These are phyloP conservation scores for Lachnellula arida DNA, from an alignment of 2,329 filamentous ascomycete species.

Conservation along the genomic window DNA sequence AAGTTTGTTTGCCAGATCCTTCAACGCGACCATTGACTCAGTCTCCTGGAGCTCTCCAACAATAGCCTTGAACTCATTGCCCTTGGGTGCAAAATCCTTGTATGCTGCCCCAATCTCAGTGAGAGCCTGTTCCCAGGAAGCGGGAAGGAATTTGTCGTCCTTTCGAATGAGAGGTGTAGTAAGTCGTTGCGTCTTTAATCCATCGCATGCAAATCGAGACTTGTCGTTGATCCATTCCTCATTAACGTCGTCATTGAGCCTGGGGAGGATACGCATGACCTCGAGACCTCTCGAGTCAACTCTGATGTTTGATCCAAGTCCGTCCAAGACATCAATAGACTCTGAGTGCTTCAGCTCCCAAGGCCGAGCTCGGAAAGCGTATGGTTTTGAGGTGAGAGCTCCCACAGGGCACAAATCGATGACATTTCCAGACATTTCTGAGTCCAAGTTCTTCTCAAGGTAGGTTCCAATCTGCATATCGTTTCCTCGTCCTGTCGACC, in stretches of 20 bases:
- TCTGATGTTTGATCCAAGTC: slow-evolving; percentile 87
- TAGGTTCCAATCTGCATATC: slow-evolving; percentile 98
- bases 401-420: slow-evolving; percentile 98
- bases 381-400: slow-evolving; percentile 93
- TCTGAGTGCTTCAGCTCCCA: slow-evolving; percentile 98
- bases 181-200: slow-evolving; percentile 90
- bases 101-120: slow-evolving; percentile 80
- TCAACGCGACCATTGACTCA: slow-evolving; percentile 91
- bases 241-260: slow-evolving; percentile 96
- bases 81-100: slow-evolving; percentile 73
- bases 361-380: slow-evolving; percentile 91
- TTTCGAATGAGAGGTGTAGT: slow-evolving; percentile 87
- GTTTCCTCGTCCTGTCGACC: slow-evolving; percentile 91
- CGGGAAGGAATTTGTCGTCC: slow-evolving; percentile 86
- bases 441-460: slow-evolving; percentile 87
- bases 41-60: slow-evolving; percentile 88
- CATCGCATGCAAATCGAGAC: slow-evolving; percentile 92
- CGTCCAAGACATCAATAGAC: slow-evolving; percentile 91
- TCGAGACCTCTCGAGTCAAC: slow-evolving; percentile 90
- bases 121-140: slow-evolving; percentile 92
- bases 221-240: slow-evolving; percentile 99
- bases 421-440: slow-evolving; percentile 93
- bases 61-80: slow-evolving; percentile 93
- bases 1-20: slow-evolving; percentile 94
- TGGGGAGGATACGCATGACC: slow-evolving; percentile 90